Base-by-base conservation (phyloP, 345 rosid genomes). In the Eucalyptus melliodora region DNA sequence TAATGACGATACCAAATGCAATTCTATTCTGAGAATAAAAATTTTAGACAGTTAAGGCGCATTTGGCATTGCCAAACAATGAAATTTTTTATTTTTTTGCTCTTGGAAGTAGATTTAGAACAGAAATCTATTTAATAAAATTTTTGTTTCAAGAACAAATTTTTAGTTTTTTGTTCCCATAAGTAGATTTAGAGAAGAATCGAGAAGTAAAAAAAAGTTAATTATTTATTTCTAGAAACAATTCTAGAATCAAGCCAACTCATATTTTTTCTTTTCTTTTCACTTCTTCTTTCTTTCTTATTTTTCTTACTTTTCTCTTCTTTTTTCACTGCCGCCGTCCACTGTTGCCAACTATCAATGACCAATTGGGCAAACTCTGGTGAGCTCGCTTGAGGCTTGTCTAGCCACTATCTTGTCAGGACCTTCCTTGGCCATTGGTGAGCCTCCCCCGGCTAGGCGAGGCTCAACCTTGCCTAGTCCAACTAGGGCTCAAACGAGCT, bases 1-100 rank as follows among this genome's bases (percentile, higher is more conserved):
- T 19, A 0, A 53, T 0, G 0, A 7, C 10, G 0, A 0, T 17
- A 0, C 0, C 4, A 51, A 51, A 19, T 0, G 0, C 2, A 19
- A 51, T 53, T 53, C 2, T 53, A 17, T 7, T 53, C 0, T 7
- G 0, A 0, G 24, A 53, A 53, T 53, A 53, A 0, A 53, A 17
- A 53, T 53, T 19, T 19, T 53, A 0, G 4, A 53, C 0, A 53
- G 0, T 53, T 53, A 1, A 0, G 9, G 0, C 4, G 0, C 56
- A 0, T 3, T 53, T 53, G 0, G 4, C 1, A 6, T 40, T 40
- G 1, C 1, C 56, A 3, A 0, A 53, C 0, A 3, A 2, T 53
- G 5, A 53, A 53, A 19, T 0, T 53, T 53, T 53, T 0, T 53
- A 7, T 53, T 19, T 0, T 8, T 53, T 53, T 53, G 10, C 1